Evolutionary conservation across 192 early-diverging fungal genomes (phyloP), one percentile per base, ranked within the genome.

Genomic region (Coemansia umbellata): DNA sequence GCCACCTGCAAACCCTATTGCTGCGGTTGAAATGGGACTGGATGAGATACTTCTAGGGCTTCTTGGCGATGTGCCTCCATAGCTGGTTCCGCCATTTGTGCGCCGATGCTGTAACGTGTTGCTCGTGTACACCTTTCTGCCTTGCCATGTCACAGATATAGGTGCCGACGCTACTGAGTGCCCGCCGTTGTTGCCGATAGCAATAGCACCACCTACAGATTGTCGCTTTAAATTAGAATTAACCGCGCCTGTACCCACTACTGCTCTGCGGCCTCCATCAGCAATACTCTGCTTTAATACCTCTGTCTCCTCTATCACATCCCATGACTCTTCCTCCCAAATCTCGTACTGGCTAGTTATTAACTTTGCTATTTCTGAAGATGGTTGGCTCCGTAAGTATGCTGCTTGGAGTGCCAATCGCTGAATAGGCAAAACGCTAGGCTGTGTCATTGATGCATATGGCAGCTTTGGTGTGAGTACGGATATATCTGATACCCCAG

Each of bases 371-470:
- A 76, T 69, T 11, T 80, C 85, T 7, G 58, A 30, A 4, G 79
- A 69, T n/a, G 82, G 56, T 24, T 79, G 70, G 17, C 81, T 66
- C 17, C 82, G 84, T 53, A 90, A 69, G 24, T 72, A 78, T 36
- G 82, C 74, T 0, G 86, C 87, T 67, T 90, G 87, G 30, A 82
- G 55, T 9, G 87, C 80, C 15, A 86, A 70, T 21, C 77, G 50
- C 55, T 70, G 74, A 0, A 66, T 28, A 11, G 74, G 74, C 17
- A 37, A 5, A 36, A 58, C 27, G 1, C 42, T 42, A 5, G 58
- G 50, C 35, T 44, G 35, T 5, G 36, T 15, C 44, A 70, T 31
- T 13, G 42, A 31, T 3, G 53, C 21, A 18, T 54, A 54, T 3
- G 63, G 58, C 24, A 60, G 50, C 36, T 37, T 41, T 2, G 48